Conservation (phyloP, 495 filamentous ascomycete genomes). For the Annulohypoxylon bovei region DNA sequence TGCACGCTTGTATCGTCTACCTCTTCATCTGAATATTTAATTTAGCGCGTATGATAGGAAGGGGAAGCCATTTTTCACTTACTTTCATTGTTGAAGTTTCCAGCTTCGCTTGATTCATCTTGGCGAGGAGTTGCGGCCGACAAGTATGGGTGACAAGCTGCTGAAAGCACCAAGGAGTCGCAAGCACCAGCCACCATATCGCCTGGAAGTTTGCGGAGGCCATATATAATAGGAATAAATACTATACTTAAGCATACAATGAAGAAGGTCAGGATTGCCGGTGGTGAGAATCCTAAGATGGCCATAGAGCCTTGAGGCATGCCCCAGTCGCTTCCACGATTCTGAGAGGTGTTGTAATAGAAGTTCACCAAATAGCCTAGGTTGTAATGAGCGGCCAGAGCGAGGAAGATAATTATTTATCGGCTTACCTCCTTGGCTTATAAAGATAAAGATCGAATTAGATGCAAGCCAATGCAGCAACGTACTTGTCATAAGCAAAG, state of each 20-base stretch:
- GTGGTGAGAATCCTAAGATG: neutral
- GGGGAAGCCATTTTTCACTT: neutral
- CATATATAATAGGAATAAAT: slow-evolving; percentile 2
- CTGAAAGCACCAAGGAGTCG: slow-evolving; percentile 10
- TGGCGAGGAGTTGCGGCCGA: neutral
- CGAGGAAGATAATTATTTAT: neutral
- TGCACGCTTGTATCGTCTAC: neutral
- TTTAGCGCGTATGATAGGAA: neutral
- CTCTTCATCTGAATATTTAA: neutral
- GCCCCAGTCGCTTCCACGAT: neutral
- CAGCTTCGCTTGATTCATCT: neutral
- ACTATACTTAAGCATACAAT: neutral
- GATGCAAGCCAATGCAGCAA: slow-evolving; percentile 37
- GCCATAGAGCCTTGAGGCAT: neutral
- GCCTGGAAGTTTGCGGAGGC: neutral
- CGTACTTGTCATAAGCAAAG: slow-evolving; percentile 40
- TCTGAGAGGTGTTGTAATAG: neutral
- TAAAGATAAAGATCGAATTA: slow-evolving; percentile 19
- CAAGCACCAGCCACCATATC: slow-evolving; percentile 6
- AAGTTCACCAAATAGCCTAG: neutral
- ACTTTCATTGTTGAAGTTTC: neutral
- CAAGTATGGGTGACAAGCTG: slow-evolving; percentile 4
- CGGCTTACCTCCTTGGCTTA: slow-evolving; percentile 17
- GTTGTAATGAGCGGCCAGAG: neutral
- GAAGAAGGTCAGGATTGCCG: slow-evolving; percentile 2